A percentile compares a stretch with the other conserved stretches of the same genome.
Evolutionary conservation across 768 basidiomycete genomes (phyloP).

Genomic region (Kwoniella shandongensis): DNA sequence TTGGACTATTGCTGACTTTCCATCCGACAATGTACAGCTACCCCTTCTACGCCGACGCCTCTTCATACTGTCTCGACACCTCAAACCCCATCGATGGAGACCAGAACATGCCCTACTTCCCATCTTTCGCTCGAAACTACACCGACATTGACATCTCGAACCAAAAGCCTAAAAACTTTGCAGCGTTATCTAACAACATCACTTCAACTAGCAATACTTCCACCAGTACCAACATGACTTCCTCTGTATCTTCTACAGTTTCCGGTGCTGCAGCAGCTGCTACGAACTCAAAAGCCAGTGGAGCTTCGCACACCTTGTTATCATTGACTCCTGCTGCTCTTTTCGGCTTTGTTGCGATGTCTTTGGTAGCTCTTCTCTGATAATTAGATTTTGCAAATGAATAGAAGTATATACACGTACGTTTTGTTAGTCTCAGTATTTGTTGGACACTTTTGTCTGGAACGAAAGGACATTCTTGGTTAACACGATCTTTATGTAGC

Average conservation of each 20-base stretch:
- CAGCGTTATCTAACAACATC: not conserved
- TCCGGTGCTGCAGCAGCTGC: not conserved
- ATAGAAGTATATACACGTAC: too few relatives aligned
- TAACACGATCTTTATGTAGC: too few relatives aligned
- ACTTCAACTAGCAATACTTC: not conserved
- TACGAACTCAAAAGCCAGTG: too few relatives aligned
- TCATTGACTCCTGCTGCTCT: too few relatives aligned
- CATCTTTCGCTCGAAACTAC: slow-evolving; percentile 24
- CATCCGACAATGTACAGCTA: slow-evolving; percentile 9
- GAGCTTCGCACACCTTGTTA: too few relatives aligned
- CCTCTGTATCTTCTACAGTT: not conserved
- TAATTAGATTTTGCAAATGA: too few relatives aligned
- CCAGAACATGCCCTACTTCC: slow-evolving; percentile 37
- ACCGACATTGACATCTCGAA: slow-evolving; percentile 30
- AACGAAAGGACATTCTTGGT: too few relatives aligned
- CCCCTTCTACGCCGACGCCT: slow-evolving; percentile 23
- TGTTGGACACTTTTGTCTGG: too few relatives aligned
- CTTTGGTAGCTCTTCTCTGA: too few relatives aligned
- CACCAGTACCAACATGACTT: not conserved
- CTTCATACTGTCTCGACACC: slow-evolving; percentile 29
- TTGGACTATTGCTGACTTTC: not conserved
- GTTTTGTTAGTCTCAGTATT: too few relatives aligned
- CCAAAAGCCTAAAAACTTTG: slow-evolving; percentile 15
- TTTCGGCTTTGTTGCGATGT: too few relatives aligned
- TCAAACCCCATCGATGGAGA: slow-evolving; percentile 28